A percentile compares a stretch with the other conserved stretches of the same genome.
These are phyloP conservation scores for Acorus gramineus DNA, from an alignment of 106 monocot genomes.

Conservation along the genomic window DNA sequence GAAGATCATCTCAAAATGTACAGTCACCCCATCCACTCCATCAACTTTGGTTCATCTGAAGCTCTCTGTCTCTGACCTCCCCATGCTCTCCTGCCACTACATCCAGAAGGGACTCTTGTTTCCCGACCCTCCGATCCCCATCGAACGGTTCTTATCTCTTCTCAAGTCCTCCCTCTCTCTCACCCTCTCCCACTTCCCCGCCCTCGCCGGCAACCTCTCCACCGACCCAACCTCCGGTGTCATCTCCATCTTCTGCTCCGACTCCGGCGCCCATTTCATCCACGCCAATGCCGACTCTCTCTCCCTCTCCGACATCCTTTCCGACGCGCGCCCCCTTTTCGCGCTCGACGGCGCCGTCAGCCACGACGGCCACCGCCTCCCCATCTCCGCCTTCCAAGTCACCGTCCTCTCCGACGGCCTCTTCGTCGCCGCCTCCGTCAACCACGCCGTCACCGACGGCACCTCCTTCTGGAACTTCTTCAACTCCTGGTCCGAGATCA, in stretches of 20 bases:
- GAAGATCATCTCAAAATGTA: constrained; percentile 30
- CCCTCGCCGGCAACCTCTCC: constrained; percentile 65
- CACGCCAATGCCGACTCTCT: constrained; percentile 42
- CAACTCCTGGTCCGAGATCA: constrained; percentile 75
- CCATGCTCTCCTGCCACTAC: constrained; percentile 94
- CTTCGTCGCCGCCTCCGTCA: constrained; percentile 65
- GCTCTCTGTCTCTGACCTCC: constrained; percentile 79
- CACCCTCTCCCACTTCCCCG: constrained; percentile 53
- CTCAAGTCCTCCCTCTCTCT: constrained; percentile 54
- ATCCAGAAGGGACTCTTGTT: constrained; percentile 93
- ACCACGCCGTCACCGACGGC: constrained; percentile 83
- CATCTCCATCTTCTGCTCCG: constrained; percentile 52
- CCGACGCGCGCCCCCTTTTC: constrained; percentile 42
- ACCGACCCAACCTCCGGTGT: constrained; percentile 36
- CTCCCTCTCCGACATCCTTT: constrained; percentile 24
- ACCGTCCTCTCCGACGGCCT: constrained; percentile 77
- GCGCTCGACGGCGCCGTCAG: constrained; percentile 49
- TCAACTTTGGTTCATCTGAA: constrained; percentile 32
- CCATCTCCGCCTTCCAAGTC: constrained; percentile 67
- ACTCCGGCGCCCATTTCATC: constrained; percentile 56
- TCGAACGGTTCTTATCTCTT: constrained; percentile 19
- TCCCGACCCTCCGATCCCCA: constrained; percentile 25
- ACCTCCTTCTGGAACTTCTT: constrained; percentile 97
- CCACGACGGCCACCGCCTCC: constrained; percentile 64
- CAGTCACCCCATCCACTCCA: constrained; percentile 30